Base-by-base conservation (phyloP, 2,329 filamentous ascomycete genomes). In the Cladophialophora exuberans region DNA sequence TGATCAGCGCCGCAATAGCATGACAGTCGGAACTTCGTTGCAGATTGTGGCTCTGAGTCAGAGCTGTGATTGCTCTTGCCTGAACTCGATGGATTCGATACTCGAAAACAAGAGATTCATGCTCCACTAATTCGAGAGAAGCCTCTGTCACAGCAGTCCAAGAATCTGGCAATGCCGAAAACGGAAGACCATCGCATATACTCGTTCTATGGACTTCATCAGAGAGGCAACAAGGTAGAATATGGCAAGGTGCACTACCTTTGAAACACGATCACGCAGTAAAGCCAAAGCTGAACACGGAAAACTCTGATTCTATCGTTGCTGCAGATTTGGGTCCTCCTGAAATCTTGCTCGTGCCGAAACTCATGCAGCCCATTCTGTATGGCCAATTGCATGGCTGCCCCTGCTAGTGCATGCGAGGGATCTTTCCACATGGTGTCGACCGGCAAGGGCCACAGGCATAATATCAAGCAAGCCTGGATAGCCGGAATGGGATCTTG, bases 1-100 rank as follows among this genome's bases (percentile, higher is more conserved):
- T 49, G 38, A 56, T 47, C 11, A 56, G 54, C 4, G 54, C n/a
- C n/a, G n/a, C n/a, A n/a, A n/a, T n/a, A 52, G 48, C 42, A 46
- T 22, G 53, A 23, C 3, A 30, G 33, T 15, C 42, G 26, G 28
- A 41, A 23, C 39, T 25, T 28, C 15, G 28, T 15, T 42, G n/a
- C 6, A 39, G 18, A 17, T 39, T 49, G 17, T 17, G 28, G 47
- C 26, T 47, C 22, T 41, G 54, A 20, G 35, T 46, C 22, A 56
- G 44, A 11, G 54, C 42, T 46, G 38, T 23, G 26, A 56, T 44
- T 13, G 54, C 47, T 17, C 41, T 31, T 3, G 35, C 48, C 33
- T 52, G 49, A 10, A 53, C 41, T 23, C 48, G 36, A 28, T 56
- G 41, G 23, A 56, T 38, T 23, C 28, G 18, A 22, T 52, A 56